phyloP scores from a whole-genome alignment of 1,284 basidiomycete genomes.

The Cystobasidium slooffiae region DNA sequence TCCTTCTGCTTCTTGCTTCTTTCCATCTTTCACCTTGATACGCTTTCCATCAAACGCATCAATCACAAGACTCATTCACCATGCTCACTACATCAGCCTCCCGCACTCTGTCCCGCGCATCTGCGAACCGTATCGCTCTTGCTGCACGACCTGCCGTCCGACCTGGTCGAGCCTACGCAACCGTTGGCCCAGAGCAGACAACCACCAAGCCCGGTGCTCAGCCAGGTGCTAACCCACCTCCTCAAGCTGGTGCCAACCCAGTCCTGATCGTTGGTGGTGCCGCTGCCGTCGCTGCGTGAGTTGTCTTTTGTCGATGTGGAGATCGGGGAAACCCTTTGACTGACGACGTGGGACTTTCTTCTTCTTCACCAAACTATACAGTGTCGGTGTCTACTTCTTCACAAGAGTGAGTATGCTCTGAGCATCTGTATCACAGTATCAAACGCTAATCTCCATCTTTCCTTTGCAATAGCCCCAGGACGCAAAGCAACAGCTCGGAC shows the following conservation, averaged over 20 bases:
- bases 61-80: background rate
- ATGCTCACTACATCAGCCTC: slow-evolving; percentile 37
- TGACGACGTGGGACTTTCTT: background rate
- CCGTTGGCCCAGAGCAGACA: background rate
- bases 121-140: slow-evolving; percentile 10
- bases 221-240: slow-evolving; percentile 20
- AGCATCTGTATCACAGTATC: background rate
- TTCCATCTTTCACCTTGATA: background rate
- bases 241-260: slow-evolving; percentile 7
- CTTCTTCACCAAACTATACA: background rate
- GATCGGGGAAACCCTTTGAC: background rate
- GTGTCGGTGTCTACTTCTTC: slow-evolving; percentile 44
- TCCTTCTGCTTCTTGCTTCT: background rate
- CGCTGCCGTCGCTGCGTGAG: slow-evolving; percentile 35
- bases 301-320: slow-evolving; percentile 6
- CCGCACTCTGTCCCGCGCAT: slow-evolving; percentile 23
- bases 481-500: slow-evolving; percentile 30
- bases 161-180: slow-evolving; percentile 12
- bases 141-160: slow-evolving; percentile 10
- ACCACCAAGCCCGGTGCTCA: slow-evolving; percentile 32
- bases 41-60: background rate
- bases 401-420: slow-evolving; percentile 20
- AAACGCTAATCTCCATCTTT: background rate
- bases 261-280: slow-evolving; percentile 31
- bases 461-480: slow-evolving; percentile 10